Evolutionary conservation across 1,284 basidiomycete genomes (phyloP), one percentile per base, ranked within the genome.

Genomic region (Papiliotrema nemorosa): DNA sequence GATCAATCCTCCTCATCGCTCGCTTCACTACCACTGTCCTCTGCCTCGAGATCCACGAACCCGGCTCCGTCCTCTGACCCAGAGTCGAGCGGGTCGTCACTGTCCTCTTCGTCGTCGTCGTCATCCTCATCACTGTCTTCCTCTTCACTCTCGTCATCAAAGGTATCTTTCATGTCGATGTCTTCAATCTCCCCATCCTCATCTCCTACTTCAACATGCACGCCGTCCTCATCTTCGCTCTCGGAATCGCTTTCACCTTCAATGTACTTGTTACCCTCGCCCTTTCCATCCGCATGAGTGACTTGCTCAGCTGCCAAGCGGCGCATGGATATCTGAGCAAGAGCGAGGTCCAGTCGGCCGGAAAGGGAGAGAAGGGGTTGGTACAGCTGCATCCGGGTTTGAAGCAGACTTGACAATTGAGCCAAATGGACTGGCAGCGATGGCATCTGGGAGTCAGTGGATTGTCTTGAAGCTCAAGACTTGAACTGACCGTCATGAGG

Each of bases 341-440:
- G 80, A 3, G 96, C 90, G 75, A 94, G 87, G 67, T 97, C 94
- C 21, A 97, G 79, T 52, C 91, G 84, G 14, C 94, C 94, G 52
- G 84, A 89, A 37, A 98, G 80, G 2, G 88, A 84, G 7, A 94
- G 77, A 14, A 98, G 78, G 49, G 85, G 88, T 59, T 92, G 86
- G 63, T 96, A 88, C 27, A 96, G 77, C 31, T 86, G 81, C 22
- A 96, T 77, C 25, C 94, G 83, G 26, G 84, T 80, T 0, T 86
- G 84, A 26, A 98, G 79, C 2, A 88, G 88, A 13, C 86, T 81
- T 65, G 97, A 90, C 31, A 98, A 79, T 14, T 83, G 82, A 1
- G 91, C 84, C 5, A 98, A 80, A 38, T 90, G 84, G 6, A 67
- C 52, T 1, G 72, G 70, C 16, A 76, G 54, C 1, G 72, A 74